Evolutionary conservation across 2,329 filamentous ascomycete genomes (phyloP).

Genomic region (Clarireedia hainanense): DNA sequence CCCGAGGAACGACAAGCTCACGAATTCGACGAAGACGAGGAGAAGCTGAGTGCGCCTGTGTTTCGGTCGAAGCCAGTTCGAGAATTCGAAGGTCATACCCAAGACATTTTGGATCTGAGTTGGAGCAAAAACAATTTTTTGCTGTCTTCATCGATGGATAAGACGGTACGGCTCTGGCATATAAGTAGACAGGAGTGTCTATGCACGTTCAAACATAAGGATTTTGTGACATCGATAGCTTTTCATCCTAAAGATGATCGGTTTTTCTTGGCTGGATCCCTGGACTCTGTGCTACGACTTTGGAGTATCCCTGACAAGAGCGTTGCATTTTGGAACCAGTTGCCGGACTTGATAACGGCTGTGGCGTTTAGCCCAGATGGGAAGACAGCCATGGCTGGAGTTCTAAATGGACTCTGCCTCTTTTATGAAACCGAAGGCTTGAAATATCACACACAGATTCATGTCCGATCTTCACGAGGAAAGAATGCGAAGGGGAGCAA

Average conservation of each 20-base stretch:
- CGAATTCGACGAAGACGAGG: slow-evolving; percentile 61
- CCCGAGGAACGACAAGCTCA: slow-evolving; percentile 68
- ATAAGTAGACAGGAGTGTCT: slow-evolving; percentile 76
- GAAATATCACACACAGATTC: slow-evolving; percentile 75
- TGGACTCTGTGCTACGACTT: slow-evolving; percentile 79
- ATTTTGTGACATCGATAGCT: slow-evolving; percentile 89
- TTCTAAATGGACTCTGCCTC: slow-evolving; percentile 74
- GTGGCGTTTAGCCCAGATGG: slow-evolving; percentile 92
- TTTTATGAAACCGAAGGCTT: slow-evolving; percentile 92
- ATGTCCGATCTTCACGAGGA: slow-evolving; percentile 85
- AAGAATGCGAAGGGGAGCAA: slow-evolving; percentile 96
- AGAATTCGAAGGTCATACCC: slow-evolving; percentile 76
- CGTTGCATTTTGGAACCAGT: slow-evolving; percentile 72
- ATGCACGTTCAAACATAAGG: slow-evolving; percentile 88
- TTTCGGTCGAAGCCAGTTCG: slow-evolving; percentile 72
- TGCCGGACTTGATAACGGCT: slow-evolving; percentile 85
- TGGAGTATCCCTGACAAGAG: slow-evolving; percentile 97
- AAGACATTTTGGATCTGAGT: slow-evolving; percentile 81
- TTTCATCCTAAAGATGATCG: slow-evolving; percentile 94
- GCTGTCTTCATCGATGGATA: slow-evolving; percentile 94
- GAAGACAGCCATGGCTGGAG: slow-evolving; percentile 80
- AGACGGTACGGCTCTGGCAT: slow-evolving; percentile 93
- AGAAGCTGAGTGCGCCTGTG: slow-evolving; percentile 78
- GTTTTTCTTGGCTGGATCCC: slow-evolving; percentile 89
- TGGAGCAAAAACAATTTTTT: slow-evolving; percentile 99